Conservation (phyloP, 2,329 filamentous ascomycete genomes). For the Spiromastix sp. region DNA sequence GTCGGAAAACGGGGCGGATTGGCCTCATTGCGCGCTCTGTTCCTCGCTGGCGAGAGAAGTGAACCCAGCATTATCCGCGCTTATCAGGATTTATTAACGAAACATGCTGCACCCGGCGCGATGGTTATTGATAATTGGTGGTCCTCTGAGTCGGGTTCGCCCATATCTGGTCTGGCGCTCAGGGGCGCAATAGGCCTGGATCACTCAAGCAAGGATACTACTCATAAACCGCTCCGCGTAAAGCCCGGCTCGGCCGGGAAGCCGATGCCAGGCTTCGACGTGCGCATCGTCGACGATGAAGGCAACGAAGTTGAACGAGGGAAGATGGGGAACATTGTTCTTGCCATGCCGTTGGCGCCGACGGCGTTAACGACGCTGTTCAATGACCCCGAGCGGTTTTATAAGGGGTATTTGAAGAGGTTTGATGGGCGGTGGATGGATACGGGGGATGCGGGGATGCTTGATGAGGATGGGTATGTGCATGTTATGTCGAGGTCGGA, state of each 20-base stretch:
- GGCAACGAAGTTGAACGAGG: constrained; percentile 61
- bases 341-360: constrained; percentile 71
- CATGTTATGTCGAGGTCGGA: constrained; percentile 58
- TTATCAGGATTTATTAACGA: constrained; percentile 63
- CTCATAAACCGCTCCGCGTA: constrained; percentile 43
- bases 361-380: constrained; percentile 80
- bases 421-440: constrained; percentile 79
- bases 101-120: constrained; percentile 54
- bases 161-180: constrained; percentile 56
- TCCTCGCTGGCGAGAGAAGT: constrained; percentile 80
- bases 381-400: constrained; percentile 77
- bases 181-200: constrained; percentile 52
- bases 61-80: constrained; percentile 75
- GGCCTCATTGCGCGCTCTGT: constrained; percentile 61
- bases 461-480: constrained; percentile 62
- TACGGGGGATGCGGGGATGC: constrained; percentile 80
- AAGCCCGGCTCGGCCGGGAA: constrained; percentile 84
- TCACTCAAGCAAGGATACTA: constrained; percentile 31
- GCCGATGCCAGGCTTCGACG: constrained; percentile 83
- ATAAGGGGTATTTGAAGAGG: constrained; percentile 70
- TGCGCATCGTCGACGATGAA: constrained; percentile 70
- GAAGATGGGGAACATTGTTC: constrained; percentile 83
- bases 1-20: constrained; percentile 60
- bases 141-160: constrained; percentile 60
- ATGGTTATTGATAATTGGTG: constrained; percentile 64